A percentile compares a stretch with the other conserved stretches of the same genome.
phyloP scores from a whole-genome alignment of 2,329 filamentous ascomycete species.

The Blastomyces percursus region DNA sequence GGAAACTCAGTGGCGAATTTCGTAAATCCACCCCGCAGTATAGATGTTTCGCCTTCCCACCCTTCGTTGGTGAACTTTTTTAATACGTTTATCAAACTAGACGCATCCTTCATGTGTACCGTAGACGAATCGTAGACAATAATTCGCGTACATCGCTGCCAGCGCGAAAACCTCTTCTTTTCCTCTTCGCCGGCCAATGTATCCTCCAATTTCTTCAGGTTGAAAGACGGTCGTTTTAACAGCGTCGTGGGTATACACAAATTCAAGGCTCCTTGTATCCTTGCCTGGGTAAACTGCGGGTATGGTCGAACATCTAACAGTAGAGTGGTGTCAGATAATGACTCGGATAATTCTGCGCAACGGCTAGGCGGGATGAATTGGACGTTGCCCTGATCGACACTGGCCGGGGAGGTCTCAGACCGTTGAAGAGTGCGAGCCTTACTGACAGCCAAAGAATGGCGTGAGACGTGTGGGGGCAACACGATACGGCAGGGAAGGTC shows the following conservation, averaged over 20 bases:
- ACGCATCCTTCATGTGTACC: constrained; percentile 65
- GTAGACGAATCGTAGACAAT: constrained; percentile 80
- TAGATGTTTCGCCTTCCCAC: constrained; percentile 60
- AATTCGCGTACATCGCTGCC: constrained; percentile 63
- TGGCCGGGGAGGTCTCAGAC: constrained; percentile 45
- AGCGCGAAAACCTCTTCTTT: constrained; percentile 61
- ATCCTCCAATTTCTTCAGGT: constrained; percentile 72
- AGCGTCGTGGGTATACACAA: constrained; percentile 92
- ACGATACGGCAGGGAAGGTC: neutral
- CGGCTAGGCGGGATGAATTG: constrained; percentile 45
- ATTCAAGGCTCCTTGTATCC: constrained; percentile 73
- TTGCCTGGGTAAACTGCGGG: constrained; percentile 64
- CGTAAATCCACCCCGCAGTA: constrained; percentile 72
- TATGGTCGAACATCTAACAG: constrained; percentile 78
- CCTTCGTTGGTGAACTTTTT: constrained; percentile 87
- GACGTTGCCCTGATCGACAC: constrained; percentile 37
- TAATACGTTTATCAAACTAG: constrained; percentile 70
- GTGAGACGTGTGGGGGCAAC: neutral
- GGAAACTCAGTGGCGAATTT: constrained; percentile 60
- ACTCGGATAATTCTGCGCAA: constrained; percentile 48
- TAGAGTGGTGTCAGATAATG: constrained; percentile 46
- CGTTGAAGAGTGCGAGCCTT: constrained; percentile 17
- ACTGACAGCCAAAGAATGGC: constrained; percentile 2
- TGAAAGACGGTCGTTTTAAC: constrained; percentile 81
- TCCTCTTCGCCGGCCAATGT: constrained; percentile 68